phyloP scores from a whole-genome alignment of 2,329 filamentous ascomycete genomes.

The Fusarium buharicum region DNA sequence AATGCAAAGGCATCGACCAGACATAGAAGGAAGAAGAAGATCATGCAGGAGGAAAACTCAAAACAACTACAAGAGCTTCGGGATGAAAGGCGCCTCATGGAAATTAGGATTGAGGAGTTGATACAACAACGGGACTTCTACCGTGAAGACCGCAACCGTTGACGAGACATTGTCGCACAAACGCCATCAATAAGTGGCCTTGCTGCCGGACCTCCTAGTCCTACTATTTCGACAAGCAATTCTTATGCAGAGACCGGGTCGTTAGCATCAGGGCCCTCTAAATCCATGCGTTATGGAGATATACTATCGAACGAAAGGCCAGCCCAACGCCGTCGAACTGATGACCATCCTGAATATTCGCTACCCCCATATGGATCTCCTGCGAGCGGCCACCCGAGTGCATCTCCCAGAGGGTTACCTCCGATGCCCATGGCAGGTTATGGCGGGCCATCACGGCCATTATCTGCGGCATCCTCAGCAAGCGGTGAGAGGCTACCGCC shows the following conservation, averaged over 20 bases:
- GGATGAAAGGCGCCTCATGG: slow-evolving; percentile 72
- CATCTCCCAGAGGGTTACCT: slow-evolving; percentile 53
- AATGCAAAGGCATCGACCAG: slow-evolving; percentile 88
- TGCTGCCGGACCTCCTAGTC: slow-evolving; percentile 64
- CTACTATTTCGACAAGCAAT: slow-evolving; percentile 52
- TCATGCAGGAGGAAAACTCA: slow-evolving; percentile 79
- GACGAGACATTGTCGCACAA: slow-evolving; percentile 72
- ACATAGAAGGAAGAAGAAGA: slow-evolving; percentile 83
- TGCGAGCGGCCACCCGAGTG: slow-evolving; percentile 42
- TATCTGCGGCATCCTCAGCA: slow-evolving; percentile 51
- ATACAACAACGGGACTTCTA: slow-evolving; percentile 70
- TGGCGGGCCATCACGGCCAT: slow-evolving; percentile 52
- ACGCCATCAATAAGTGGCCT: slow-evolving; percentile 66
- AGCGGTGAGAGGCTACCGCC: slow-evolving; percentile 60
- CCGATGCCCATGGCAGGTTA: slow-evolving; percentile 55
- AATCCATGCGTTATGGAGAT: slow-evolving; percentile 54
- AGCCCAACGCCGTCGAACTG: slow-evolving; percentile 59
- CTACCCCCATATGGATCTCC: slow-evolving; percentile 54
- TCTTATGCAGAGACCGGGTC: slow-evolving; percentile 55
- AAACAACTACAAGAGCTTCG: slow-evolving; percentile 76
- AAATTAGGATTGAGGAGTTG: slow-evolving; percentile 60
- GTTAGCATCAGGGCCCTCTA: slow-evolving; percentile 42
- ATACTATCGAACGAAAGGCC: slow-evolving; percentile 58
- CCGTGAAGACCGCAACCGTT: slow-evolving; percentile 75
- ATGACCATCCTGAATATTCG: slow-evolving; percentile 58